phyloP scores from a whole-genome alignment of 1,139 yeast genomes.

The Torulaspora pretoriensis region DNA sequence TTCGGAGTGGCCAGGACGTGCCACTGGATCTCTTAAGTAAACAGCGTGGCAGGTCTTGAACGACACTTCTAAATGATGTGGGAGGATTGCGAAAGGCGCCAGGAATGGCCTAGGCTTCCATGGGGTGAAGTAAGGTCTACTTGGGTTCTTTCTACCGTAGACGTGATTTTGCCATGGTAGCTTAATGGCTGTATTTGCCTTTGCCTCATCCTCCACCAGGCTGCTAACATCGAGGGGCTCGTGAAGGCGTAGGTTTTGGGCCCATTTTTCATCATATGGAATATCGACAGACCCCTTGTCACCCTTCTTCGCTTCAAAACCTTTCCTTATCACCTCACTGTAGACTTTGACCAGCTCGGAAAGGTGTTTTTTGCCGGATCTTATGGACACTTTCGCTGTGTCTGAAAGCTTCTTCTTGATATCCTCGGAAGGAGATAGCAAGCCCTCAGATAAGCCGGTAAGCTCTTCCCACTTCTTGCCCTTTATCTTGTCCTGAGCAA shows the following conservation, averaged over 20 bases:
- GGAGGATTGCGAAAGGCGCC: conserved; percentile 88
- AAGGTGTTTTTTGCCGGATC: conserved; percentile 26
- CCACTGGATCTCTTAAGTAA: conserved; percentile 92
- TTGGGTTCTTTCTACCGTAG: conserved; percentile 73
- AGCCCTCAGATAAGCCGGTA: conserved; percentile 17
- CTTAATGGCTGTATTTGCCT: conserved; percentile 41
- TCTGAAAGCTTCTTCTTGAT: conserved; percentile 30
- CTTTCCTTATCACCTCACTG: conserved; percentile 31
- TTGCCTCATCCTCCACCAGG: conserved; percentile 51
- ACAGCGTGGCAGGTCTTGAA: conserved; percentile 92
- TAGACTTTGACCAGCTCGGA: conserved; percentile 25
- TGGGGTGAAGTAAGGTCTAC: conserved; percentile 87
- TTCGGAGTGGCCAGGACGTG: conserved; percentile 95
- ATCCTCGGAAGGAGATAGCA: conserved; percentile 27
- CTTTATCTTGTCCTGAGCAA: conserved; percentile 19
- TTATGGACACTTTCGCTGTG: conserved; percentile 21
- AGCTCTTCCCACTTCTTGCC: conserved; percentile 25
- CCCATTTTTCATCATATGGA: conserved; percentile 58
- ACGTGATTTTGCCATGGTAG: conserved; percentile 71
- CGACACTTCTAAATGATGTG: conserved; percentile 86
- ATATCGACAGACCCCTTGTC: conserved; percentile 27
- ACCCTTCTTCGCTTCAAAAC: conserved; percentile 27
- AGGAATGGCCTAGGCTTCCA: conserved; percentile 94
- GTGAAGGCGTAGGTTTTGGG: conserved; percentile 48
- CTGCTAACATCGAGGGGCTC: conserved; percentile 50